Evolutionary conservation across 176 grass and related monocot genomes (phyloP), one percentile per base, ranked within the genome.

Genomic region (Elymus sibiricus): DNA sequence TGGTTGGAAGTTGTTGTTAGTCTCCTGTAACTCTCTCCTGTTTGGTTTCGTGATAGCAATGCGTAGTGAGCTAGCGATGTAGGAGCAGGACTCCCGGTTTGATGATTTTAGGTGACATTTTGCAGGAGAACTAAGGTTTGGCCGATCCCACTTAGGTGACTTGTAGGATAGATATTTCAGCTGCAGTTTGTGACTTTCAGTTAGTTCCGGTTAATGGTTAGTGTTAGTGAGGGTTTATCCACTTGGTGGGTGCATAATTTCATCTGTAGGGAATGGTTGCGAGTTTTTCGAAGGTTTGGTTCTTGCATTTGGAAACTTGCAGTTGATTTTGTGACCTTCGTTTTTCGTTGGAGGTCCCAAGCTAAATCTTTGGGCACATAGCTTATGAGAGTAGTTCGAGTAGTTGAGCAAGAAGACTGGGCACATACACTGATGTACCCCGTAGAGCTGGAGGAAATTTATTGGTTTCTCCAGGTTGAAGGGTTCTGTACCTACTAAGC

Each of bases 51-150:
- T 16, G 5, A 63, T 77, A 78, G 29, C 28, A 71, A 53, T 73
- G 13, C 24, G 79, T 81, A 77, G 49, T 69, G 17, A 82, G 85
- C 31, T 63, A 87, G 85, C 79, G 70, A 35, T 86, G 73, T 82
- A 27, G 64, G 31, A 78, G 55, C 56, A 28, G 40, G 34, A 66
- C 40, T 79, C 58, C 55, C 21, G 55, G 60, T 21, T 21, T 11
- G 79, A 13, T 88, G 78, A 58, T 78, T 83, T 78, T 58, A 35
- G 79, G 80, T 47, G 72, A 83, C 77, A 74, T 69, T 29, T 61
- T 78, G 5, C 69, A 25, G 72, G 19, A 70, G 46, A 70, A 59
- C 63, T 47, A 60, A 37, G 35, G 60, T 88, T 70, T 49, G 49
- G 64, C 26, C 22, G 39, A 29, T 70, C 76, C 68, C 74, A 84